phyloP scores from a whole-genome alignment of 768 basidiomycete species.

The Naganishia friedmannii region DNA sequence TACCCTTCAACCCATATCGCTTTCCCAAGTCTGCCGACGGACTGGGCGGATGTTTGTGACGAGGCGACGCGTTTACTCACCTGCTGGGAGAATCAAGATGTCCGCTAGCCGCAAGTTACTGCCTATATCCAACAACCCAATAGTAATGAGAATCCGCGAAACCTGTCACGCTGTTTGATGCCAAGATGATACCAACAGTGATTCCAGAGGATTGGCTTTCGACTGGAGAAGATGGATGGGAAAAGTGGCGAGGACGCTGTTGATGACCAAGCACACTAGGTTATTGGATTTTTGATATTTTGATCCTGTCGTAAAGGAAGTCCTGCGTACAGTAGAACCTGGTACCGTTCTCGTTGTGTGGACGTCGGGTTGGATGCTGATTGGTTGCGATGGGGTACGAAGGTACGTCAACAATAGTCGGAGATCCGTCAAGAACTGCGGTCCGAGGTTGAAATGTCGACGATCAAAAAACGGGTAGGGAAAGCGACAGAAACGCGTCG shows the following conservation, averaged over 20 bases:
- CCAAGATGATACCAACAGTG: conserved; percentile 5
- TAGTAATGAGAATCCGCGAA: not conserved
- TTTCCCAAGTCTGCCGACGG: not conserved
- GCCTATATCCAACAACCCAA: conserved; percentile 7
- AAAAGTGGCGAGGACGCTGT: conserved; percentile 7
- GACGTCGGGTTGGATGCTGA: not conserved
- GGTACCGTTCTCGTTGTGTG: not conserved
- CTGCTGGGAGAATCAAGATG: not conserved
- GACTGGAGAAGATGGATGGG: not conserved
- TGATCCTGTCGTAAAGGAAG: not conserved
- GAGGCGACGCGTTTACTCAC: not conserved
- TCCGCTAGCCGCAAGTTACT: not conserved
- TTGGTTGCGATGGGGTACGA: not conserved
- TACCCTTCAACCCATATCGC: not conserved
- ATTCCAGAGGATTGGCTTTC: too few relatives aligned
- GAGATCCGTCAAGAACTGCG: not conserved
- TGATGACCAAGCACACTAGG: conserved; percentile 20
- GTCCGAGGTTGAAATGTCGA: not conserved
- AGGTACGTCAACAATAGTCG: not conserved
- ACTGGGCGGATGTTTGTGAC: not conserved
- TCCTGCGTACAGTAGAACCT: conserved; percentile 1
- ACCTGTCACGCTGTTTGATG: not conserved
- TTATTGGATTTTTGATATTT: not conserved
- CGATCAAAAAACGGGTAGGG: conserved; percentile 11
- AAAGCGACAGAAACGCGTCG: conserved; percentile 18